Evolutionary conservation across 1,139 yeast genomes (phyloP), one percentile per base, ranked within the genome.

Genomic region (Sugiyamaella novakii): DNA sequence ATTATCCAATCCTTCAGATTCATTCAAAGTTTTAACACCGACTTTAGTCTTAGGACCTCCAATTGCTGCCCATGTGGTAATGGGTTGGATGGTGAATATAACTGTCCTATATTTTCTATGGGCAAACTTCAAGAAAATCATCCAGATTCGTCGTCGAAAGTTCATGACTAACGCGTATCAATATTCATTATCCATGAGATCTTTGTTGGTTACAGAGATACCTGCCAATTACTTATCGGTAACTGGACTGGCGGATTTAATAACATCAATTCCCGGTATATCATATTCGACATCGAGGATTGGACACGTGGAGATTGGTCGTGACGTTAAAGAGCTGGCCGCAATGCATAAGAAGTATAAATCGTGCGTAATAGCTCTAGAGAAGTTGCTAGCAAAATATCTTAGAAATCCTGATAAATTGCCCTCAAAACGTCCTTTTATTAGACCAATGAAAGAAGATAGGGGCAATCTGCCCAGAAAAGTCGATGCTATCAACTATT

Each of bases 1-100:
- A 3, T 49, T 57, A 11, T 55, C 65, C 7, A 52, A 66, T 7
- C 54, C 57, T n/a, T 47, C 60, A 10, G 72, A 69, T 46, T 67
- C 69, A 3, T 66, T 70, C 46, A 53, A 66, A n/a, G 55, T 68
- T 15, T 63, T 67, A 63, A 70, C 73, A 5, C 74, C 74, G 0
- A 58, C 67, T 0, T 56, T 67, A 22, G 55, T 71, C 6, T 50
- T 55, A 2, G 70, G 71, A 3, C 43, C 41, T 7, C 66, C 71
- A 18, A 56, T 71, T 51, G 53, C 59, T 2, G 65, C 70, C 17
- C 74, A 71, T 43, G 66, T 68, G 5, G 66, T 60, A 17, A 54
- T 70, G 19, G 68, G 69, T 3, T 71, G 68, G 59, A 53, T 59
- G 18, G 57, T 63, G 36, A 62, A 62, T 27, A 34, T 49, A 28